These are phyloP conservation scores for Ilex aquifolium DNA, from an alignment of 257 asterid species.

Conservation along the genomic window DNA sequence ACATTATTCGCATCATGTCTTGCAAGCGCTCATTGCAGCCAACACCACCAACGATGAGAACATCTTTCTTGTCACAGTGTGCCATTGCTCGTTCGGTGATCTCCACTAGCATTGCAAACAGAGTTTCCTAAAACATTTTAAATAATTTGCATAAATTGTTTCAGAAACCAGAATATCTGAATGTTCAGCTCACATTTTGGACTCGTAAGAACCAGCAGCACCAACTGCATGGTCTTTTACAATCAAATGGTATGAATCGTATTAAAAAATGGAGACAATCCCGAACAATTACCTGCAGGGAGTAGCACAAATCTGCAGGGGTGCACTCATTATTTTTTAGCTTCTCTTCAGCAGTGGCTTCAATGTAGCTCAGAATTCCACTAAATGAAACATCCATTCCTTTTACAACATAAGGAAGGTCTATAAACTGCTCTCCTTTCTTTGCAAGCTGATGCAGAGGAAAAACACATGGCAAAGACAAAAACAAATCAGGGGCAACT, in stretches of 20 bases:
- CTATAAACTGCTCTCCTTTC: constrained; percentile 80
- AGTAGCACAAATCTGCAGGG: constrained; percentile 45
- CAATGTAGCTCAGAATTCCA: constrained; percentile 90
- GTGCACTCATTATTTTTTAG: constrained; percentile 46
- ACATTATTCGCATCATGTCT: constrained; percentile 92
- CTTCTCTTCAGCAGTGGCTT: constrained; percentile 80
- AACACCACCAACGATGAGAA: constrained; percentile 95
- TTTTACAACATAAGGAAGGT: constrained; percentile 91
- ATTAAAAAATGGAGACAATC: background rate
- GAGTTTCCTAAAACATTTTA: constrained; percentile 52
- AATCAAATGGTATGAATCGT: background rate
- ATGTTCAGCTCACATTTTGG: background rate
- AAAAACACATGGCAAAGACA: background rate
- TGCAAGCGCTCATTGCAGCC: constrained; percentile 89
- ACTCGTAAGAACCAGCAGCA: no score
- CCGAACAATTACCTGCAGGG: constrained; percentile 32
- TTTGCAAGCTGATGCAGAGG: constrained; percentile 71
- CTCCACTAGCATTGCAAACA: constrained; percentile 98
- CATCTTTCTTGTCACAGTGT: constrained; percentile 89
- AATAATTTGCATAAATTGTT: background rate
- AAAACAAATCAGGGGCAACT: background rate
- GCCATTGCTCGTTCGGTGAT: constrained; percentile 96
- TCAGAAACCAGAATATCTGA: background rate
- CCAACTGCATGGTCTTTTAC: no score
- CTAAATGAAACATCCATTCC: constrained; percentile 99